Evolutionary conservation across 768 basidiomycete genomes (phyloP), one percentile per base, ranked within the genome.

Genomic region (Trichaptum fuscoviolaceum): DNA sequence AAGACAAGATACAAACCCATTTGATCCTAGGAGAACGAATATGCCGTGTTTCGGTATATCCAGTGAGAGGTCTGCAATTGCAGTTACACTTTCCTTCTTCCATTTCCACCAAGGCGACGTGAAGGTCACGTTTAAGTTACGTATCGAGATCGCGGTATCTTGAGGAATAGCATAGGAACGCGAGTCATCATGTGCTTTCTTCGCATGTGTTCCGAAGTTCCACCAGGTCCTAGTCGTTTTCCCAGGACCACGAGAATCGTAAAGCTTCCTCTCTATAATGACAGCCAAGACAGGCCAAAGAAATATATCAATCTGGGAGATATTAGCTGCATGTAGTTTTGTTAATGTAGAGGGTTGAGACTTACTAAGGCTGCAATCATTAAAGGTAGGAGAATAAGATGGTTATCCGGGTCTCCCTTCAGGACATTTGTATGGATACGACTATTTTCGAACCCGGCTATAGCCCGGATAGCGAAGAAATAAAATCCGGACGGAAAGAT

Each of bases 401-500:
- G 74, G 65, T 77, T 76, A 69, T 89, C 87, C 1, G 91, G 90
- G 74, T 91, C 89, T 0, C 81, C 78, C 35, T 83, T 77, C 26
- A 88, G 65, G 8, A 83, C 73, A 70, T 88, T 82, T 0, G 89
- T 85, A 1, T 84, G 74, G 34, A 84, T 75, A 65, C 81, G 78
- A 64, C 86, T 78, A 64, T 82, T 83, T 75, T 93, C 91, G 70
- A 83, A 92, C 15, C 88, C 89, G 64, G 84, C 82, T 0, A 93
- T 83, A 0, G 85, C 85, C 59, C 88, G 83, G 9, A 87, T 84
- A 7, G 85, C 85, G 70, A 92, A 92, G 24, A 91, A 81, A 69
- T 90, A 93, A 75, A 87, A 92, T 12, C 84, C 83, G 1, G 92
- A 90, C 0, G 92, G 92, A 71, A 92, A 92, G 25, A 92, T 70